Evolutionary conservation across 2,329 filamentous ascomycete genomes (phyloP), one percentile per base, ranked within the genome.

Genomic region (Endoconidiophora polonica): DNA sequence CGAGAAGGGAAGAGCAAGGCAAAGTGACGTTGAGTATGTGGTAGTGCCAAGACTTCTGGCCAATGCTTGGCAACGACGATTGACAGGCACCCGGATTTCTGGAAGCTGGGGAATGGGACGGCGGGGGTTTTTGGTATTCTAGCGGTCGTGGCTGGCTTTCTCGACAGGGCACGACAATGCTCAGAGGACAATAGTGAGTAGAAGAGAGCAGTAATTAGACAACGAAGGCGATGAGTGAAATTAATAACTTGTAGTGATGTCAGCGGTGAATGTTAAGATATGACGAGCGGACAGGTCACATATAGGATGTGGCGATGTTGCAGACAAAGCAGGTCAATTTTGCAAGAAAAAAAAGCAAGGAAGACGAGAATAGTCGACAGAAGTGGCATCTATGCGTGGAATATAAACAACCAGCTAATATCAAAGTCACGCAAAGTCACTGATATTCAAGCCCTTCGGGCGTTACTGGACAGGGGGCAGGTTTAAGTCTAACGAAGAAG

Each of bases 71-170:
- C 46, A 42, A 10, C 38, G 47, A 29, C 29, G 46, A 45, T 48
- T 52, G 37, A 44, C 46, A 33, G 46, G 23, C 46, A 26, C 50
- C 46, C 18, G 40, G 37, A 43, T 46, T 52, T 52, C 50, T 16
- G 41, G 50, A 52, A 52, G 38, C 18, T 18, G 24, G 29, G 16
- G 20, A 16, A 24, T 16, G 36, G 23, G 12, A 43, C 26, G 26
- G 39, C 26, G 23, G 44, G 44, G 29, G 12, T 40, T 40, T 40
- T 40, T 40, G 38, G 38, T 40, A 9, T 10, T 12, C 7, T 33
- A 33, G 12, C 7, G 29, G 29, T 33, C 29, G 9, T 3, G 29
- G 29, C 29, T 33, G 9, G 29, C 29, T 33, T 33, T 33, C 29
- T 33, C 29, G 29, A 33, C 12, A 33, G 12, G 7, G 29, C 29